Evolutionary conservation across 2,329 filamentous ascomycete species (phyloP), one percentile per base, ranked within the genome.

Genomic region (Paecilomyces niveus): DNA sequence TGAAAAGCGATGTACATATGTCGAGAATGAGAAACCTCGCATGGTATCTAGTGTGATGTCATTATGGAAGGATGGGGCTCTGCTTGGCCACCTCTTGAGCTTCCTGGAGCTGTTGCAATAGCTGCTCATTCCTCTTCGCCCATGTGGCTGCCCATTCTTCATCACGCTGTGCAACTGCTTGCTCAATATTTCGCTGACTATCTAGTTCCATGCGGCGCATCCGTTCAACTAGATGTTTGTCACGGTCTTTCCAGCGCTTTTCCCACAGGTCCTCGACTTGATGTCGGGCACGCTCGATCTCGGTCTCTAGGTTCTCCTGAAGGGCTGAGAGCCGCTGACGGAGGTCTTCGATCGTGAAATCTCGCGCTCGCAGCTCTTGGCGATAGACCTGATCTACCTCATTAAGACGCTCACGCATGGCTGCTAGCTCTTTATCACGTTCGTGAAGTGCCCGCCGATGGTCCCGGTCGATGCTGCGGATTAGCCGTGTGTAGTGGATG

Each of bases 251-350:
- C 72, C 71, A 74, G 26, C 70, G 56, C 11, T 54, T 60, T 58
- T 73, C 70, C 72, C 71, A 74, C 24, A 67, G 50, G 56, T 73
- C 70, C 56, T 74, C 71, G 3, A 73, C 65, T 49, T 68, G 63
- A 58, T 72, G 65, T 33, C 66, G 59, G 18, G 70, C 69, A 54
- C 62, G 68, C 57, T 74, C 69, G 11, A 72, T 59, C 39, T 59
- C 61, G 2, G 31, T 56, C 31, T 68, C 60, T 35, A 67, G 57
- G 54, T 62, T 59, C 54, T 65, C 64, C 33, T 69, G 61, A 35
- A 69, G 52, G 54, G 59, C 59, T 22, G 58, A 56, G 8, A 69
- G 61, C 50, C 64, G 54, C 35, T 60, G 60, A 35, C 63, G 64
- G 1, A 71, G 62, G 54, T 71, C 69, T 29, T 70, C 68, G 35